Conservation (phyloP, 371 early-diverging fungal genomes). For the Circinella minor region DNA sequence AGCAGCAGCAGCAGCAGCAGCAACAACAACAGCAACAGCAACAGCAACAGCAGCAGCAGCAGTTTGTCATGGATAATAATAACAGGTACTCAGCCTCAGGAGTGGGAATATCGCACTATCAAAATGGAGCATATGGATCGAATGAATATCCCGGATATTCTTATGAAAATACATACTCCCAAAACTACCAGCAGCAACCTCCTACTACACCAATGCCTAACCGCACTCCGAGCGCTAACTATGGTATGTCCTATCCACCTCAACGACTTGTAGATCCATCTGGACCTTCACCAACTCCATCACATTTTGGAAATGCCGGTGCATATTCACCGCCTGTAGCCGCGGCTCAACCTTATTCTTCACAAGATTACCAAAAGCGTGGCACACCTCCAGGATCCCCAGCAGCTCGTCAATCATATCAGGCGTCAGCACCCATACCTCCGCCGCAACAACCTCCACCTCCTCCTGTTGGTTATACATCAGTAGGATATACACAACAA, state of each 20-base stretch:
- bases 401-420: constrained; percentile 12
- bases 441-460: constrained; percentile 7
- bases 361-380: constrained; percentile 12
- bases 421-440: constrained; percentile 7
- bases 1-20: constrained; percentile 5
- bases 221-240: constrained; percentile 6
- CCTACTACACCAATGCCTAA: constrained; percentile 20
- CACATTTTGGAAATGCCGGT: background rate
- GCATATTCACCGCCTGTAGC: constrained; percentile 18
- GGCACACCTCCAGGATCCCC: constrained; percentile 20
- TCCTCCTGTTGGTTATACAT: constrained; percentile 8
- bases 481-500: background rate
- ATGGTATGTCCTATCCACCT: constrained; percentile 19
- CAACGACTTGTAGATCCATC: constrained; percentile 14
- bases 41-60: constrained; percentile 1
- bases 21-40: constrained; percentile 2
- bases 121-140: constrained; percentile 13
- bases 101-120: constrained; percentile 6
- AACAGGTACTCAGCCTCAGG: background rate
- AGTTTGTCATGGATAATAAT: background rate
- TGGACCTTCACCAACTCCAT: constrained; percentile 8
- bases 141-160: constrained; percentile 7
- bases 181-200: constrained; percentile 9
- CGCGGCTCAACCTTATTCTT: constrained; percentile 4
- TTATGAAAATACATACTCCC: constrained; percentile 24